Base-by-base conservation (phyloP, 2,329 filamentous ascomycete genomes). In the Emmonsia crescens region DNA sequence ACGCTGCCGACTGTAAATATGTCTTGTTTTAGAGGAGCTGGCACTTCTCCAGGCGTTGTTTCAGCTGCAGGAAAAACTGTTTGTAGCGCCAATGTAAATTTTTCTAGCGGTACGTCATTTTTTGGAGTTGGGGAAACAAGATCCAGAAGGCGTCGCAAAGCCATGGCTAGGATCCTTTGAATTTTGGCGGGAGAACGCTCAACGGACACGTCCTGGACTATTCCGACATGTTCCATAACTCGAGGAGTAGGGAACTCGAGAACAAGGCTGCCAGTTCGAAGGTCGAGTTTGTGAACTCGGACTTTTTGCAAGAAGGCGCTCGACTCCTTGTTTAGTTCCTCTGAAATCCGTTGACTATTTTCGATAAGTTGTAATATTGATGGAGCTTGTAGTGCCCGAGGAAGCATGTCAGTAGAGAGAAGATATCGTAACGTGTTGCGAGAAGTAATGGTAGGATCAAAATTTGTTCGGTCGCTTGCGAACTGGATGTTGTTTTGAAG, bases 401-500 rank as follows among this genome's bases (percentile, higher is more conserved):
- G 93, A 3, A 97, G 76, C 2, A 73, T 69, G 62, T 86, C 75
- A 4, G 81, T 74, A 31, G 78, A 75, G 24, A 83, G 79, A 51
- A 96, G 72, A 71, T 88, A 77, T 38, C 93, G 84, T 44, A 96
- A 79, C 0, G 93, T 86, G 69, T 99, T 99, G 44, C 94, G 84
- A 52, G 81, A 75, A 0, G 94, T 96, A 62, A 95, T 76, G 0
- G 86, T 91, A 9, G 79, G 81, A 68, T 96, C 88, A 19, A 79
- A 74, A 70, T 99, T 99, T 1, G 92, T 96, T 49, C 79, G 77
- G 71, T 99, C 94, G 71, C 94, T 89, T 65, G 91, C 89, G 88
- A 90, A 97, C 0, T 77, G 75, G 10, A 95, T 76, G 0, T 79
- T 75, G 65, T 86, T 82, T n/a, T 82, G 78, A 64, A 86, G 73